Base-by-base conservation (phyloP, 2,329 filamentous ascomycete species). In the Kalmusia sp. region DNA sequence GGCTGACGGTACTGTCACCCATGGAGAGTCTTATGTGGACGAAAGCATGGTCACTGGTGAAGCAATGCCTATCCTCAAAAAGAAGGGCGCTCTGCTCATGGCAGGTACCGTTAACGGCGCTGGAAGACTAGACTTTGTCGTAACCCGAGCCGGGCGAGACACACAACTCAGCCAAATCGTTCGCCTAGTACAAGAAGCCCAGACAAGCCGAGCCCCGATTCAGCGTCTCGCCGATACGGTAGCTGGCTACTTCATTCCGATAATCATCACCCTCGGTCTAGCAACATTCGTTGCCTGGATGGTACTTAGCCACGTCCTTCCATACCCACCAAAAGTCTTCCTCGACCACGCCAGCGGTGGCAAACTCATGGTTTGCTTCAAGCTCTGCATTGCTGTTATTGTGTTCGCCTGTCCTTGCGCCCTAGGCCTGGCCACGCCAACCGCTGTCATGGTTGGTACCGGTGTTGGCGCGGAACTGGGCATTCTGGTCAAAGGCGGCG, bases 1-100 rank as follows among this genome's bases (percentile, higher is more conserved):
- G 1, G 93, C 93, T 1, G 95, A 99, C 71, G 95, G 95, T 41
- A 83, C 86, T 7, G 84, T 99, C 47, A 91, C 92, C 51, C 87
- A 90, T 48, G 95, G 95, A 27, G 91, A 97, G 75, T 96, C 92
- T 30, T 96, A 96, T 67, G 86, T 97, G 19, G 92, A 99, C 62
- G 95, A 99, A 77, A 96, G 92, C 70, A 98, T 98, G 93, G 93
- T 99, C 43, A 99, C 95, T 5, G 95, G 95, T 61, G 95, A 99
- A 77, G 90, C 95, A 2, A 93, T 97, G 84, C 93, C 95, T 0
- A 92, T 98, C 30, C 87, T 92, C 65, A 99, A 99, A 77, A 88
- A 85, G 62, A 88, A 91, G 65, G 92, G 90, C 7, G 87, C 87
- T 62, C 77, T 85, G 37, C 80, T 99, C 52, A 95, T 98, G 72